Base-by-base conservation (phyloP, 768 basidiomycete genomes). In the Collybiopsis confluens region DNA sequence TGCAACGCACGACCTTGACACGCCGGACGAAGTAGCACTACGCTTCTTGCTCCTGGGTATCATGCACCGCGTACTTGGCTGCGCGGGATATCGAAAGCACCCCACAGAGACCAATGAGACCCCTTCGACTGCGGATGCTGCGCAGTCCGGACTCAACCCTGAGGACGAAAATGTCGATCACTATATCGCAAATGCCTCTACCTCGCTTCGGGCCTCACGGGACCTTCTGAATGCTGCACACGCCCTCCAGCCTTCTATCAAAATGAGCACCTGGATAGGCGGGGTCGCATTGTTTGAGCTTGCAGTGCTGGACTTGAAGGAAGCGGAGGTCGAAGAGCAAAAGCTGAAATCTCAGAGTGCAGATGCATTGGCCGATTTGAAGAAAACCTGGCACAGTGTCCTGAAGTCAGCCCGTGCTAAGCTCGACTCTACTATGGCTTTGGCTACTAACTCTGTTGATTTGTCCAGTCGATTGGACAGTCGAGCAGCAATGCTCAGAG, bases 31-130 rank as follows among this genome's bases (percentile, higher is more conserved):
- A 60, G 70, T 81, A 13, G 88, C 85, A 0, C 64, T 89, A 21
- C 85, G 88, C 4, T 73, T 83, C 0, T 77, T 90, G 2, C 74
- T 91, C 4, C 73, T 90, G 3, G 89, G 88, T 2, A 78, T 86
- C 59, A 71, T 77, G 15, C 79, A 88, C 60, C 80, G 86, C 26
- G 85, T 83, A 0, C 66, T 79, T 0, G 52, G 42, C 20, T 53
- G 52, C 26, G 50, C 33, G 73, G 78, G 4, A 70, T 73, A 9
- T 82, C 69, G 26, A 24, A 21, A 10, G 9, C 38, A 33, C 5
- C 9, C 4, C 16, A 54, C 9, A n/a, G n/a, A n/a, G n/a, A n/a
- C n/a, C n/a, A n/a, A n/a, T n/a, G n/a, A n/a, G n/a, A 36, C 35
- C 15, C 8, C 30, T 11, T 6, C 28, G 16, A n/a, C 50, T 11